A percentile compares a stretch with the other conserved stretches of the same genome.
Evolutionary conservation across 2,329 filamentous ascomycete genomes (phyloP).

Genomic region (Diaporthe ampelina): DNA sequence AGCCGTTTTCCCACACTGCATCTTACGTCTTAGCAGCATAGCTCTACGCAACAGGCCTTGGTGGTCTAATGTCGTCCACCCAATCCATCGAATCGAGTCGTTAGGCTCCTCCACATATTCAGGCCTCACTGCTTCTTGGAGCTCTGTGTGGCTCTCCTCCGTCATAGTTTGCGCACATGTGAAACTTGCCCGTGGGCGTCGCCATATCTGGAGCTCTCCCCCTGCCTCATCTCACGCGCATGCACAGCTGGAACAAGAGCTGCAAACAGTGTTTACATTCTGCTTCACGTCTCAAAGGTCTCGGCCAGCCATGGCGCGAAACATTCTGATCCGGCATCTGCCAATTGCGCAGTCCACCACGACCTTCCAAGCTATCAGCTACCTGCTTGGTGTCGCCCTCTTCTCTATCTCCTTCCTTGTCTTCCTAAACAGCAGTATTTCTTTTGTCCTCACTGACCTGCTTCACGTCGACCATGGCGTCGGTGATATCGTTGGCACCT

Average conservation of each 20-base stretch:
- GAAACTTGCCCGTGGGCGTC: constrained; percentile 23
- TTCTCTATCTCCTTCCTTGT: constrained; percentile 93
- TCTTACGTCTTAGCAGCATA: constrained; percentile 10
- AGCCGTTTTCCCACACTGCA: constrained; percentile 19
- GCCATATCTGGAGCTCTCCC: constrained; percentile 19
- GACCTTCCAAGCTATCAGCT: constrained; percentile 75
- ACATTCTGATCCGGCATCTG: constrained; percentile 58
- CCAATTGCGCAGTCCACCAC: constrained; percentile 74
- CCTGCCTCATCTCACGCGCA: neutral
- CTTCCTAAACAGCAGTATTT: constrained; percentile 87
- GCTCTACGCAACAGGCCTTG: neutral
- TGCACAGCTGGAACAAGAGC: too few species aligned
- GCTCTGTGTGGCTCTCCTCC: constrained; percentile 16
- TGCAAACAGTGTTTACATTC: too few species aligned
- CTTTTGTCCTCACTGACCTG: constrained; percentile 87
- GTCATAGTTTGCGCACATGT: constrained; percentile 36
- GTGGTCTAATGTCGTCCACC: constrained; percentile 20
- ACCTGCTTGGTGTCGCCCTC: constrained; percentile 85
- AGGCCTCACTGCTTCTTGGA: constrained; percentile 21
- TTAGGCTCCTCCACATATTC: constrained; percentile 31
- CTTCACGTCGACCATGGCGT: constrained; percentile 81
- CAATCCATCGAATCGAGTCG: constrained; percentile 23
- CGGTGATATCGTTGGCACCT: constrained; percentile 85
- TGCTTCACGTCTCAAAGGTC: neutral
- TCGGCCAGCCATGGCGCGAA: constrained; percentile 40